Evolutionary conservation across 2,329 filamentous ascomycete genomes (phyloP).

Genomic region (Alternaria ethzedia): DNA sequence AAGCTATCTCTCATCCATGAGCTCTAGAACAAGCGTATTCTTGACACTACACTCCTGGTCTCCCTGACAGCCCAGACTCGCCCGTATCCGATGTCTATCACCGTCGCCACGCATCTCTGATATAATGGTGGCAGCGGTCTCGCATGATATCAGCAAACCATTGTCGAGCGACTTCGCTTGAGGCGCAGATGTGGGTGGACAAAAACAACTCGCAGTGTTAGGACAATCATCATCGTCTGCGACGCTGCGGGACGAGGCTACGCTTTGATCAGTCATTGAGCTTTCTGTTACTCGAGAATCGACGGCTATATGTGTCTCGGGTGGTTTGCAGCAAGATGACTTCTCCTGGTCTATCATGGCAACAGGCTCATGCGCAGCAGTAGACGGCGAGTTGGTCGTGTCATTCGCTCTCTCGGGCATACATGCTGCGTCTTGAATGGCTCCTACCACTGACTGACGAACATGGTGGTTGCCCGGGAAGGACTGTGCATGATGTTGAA

Average conservation of each 20-base stretch:
- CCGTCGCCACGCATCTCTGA: conserved; percentile 36
- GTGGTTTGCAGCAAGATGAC: neutral
- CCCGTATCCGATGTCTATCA: conserved; percentile 24
- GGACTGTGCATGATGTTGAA: neutral
- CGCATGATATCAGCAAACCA: conserved; percentile 34
- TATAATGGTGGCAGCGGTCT: conserved; percentile 36
- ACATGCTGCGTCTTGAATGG: neutral
- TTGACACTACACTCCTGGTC: conserved; percentile 27
- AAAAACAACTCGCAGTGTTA: conserved; percentile 28
- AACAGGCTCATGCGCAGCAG: neutral
- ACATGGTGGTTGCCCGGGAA: neutral
- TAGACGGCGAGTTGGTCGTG: neutral
- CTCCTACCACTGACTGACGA: neutral
- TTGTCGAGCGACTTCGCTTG: neutral
- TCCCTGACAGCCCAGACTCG: conserved; percentile 27
- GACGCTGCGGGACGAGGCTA: neutral
- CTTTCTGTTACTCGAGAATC: neutral
- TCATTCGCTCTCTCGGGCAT: neutral
- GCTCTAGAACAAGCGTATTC: conserved; percentile 31
- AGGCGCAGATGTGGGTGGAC: conserved; percentile 16
- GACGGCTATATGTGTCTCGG: neutral
- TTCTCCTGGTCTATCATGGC: neutral
- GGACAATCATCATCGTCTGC: conserved; percentile 19
- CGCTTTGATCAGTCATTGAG: neutral
- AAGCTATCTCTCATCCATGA: conserved; percentile 28